Base-by-base conservation (phyloP, 2,329 filamentous ascomycete species). In the Monosporascus cannonballus region DNA sequence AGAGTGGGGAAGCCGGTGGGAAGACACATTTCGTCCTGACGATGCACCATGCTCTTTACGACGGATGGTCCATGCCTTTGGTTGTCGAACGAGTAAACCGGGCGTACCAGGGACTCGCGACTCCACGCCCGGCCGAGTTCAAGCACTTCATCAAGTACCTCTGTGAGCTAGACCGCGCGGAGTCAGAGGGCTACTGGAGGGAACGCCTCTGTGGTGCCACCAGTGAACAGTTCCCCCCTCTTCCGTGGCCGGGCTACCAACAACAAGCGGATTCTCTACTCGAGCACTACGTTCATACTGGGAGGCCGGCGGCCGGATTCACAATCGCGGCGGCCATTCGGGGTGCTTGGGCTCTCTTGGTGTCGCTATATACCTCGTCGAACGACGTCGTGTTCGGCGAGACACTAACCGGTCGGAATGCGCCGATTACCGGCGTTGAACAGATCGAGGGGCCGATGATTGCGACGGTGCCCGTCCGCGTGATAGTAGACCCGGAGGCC, bases 401-500 rank as follows among this genome's bases (percentile, higher is more conserved):
- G 68, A 84, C 80, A 0, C 68, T 85, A 3, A 82, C 80, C 0
- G 81, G 82, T 2, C 77, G 81, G 24, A 77, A 77, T 51, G 73
- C 74, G 0, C 71, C 76, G 2, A 68, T 80, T 25, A 59, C 70
- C 0, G 76, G 74, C 2, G 70, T 71, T 56, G 77, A 81, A 54
- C 68, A 79, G 54, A 83, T 84, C 47, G 76, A 81, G 54, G 82
- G 80, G 0, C 81, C 81, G 1, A 81, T 82, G 74, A 81, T 84
- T 56, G 78, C 80, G 2, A 85, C 81, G 0, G 73, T 85, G 2
- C 81, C 81, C 0, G 69, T 84, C 6, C 75, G 79, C 17, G 68
- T 84, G 1, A 68, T 69, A 1, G 63, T 82, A 2, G 68, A 75
- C 48, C 62, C 69, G 3, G 67, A 73, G 4, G 61, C 64, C 0